Base-by-base conservation (phyloP, 805 yeast genomes). In the Torulaspora gathmanii region DNA sequence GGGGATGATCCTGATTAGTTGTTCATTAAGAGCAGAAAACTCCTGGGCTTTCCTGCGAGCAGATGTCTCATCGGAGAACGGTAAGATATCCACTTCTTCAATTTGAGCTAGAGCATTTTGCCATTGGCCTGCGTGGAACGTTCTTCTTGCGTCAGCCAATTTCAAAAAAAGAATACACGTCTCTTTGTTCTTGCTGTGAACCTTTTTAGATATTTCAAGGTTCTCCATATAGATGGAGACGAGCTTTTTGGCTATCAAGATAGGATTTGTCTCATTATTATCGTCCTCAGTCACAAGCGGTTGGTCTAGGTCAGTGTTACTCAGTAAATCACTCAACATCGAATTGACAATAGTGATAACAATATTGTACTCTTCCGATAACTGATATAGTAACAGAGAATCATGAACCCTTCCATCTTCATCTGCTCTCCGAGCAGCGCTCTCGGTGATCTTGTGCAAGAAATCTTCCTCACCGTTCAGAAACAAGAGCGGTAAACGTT, bases 361-460 rank as follows among this genome's bases (percentile, higher is more conserved):
- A 25, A 84, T 81, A 59, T 85, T 84, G 63, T 84, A 84, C 54
- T 90, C 95, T 65, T 86, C 95, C 38, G 95, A 80, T 52, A 91
- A 75, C 66, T 90, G 96, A 62, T 86, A 91, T 44, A 93, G 73
- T 46, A 86, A 71, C 49, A 93, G 75, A 15, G 96, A 86, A 60
- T 93, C 98, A 50, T 83, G 79, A 11, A 80, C 74, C 58, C 95
- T 76, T 6, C 97, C 97, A 57, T 90, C 98, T 54, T 87, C 93
- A 57, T 86, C 93, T 12, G 96, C 95, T 54, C 79, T 80, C 35
- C 74, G 74, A 3, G 97, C 97, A 23, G 95, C 89, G 48, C 79
- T 80, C 60, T 85, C 95, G 3, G 93, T 82, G 33, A 91, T 88
- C 47, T 77, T 77, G 50, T 73, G 74, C 52, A 86, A 70, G 58